Base-by-base conservation (phyloP, 495 filamentous ascomycete genomes). In the Thermochaetoides thermophila region DNA sequence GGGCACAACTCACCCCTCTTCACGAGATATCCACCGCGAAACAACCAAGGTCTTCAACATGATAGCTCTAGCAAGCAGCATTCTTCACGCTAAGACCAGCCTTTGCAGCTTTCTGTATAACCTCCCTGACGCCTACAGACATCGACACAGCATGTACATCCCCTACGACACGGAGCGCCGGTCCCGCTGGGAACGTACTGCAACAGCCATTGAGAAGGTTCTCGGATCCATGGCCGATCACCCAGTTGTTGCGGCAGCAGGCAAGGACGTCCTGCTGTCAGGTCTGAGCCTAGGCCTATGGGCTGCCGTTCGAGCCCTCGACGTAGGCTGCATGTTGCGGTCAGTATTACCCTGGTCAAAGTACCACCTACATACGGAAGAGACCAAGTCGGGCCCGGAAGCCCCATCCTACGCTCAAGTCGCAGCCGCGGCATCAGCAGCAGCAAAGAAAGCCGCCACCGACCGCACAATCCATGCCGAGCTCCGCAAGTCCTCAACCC, bases 191-290 rank as follows among this genome's bases (percentile, higher is more conserved):
- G 58, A 65, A 31, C 55, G 57, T 4, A 50, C 50, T 15, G 54
- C 58, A 7, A 63, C 52, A 8, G 48, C 61, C 7, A 18, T 60
- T n/a, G 52, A 58, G 17, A 56, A 56, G 13, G 45, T 69, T 11
- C 40, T 64, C 7, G 60, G 59, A 8, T 47, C 60, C 0, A 43
- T 57, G 16, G 48, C 43, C 11, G 56, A 60, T 19, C 66, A 74
- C 39, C 70, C 70, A 1, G 61, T 48, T 1, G 59, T 73, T 12
- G 48, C 55, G 26, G 58, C 53, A 7, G 59, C 59, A 4, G 64
- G 63, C 1, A 58, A 57, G 39, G 70, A 73, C 44, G 65, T 67
- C 0, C 39, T 72, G 1, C 49, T 72, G n/a, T 64, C 50, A 26
- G 49, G 53, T 5, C 31, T 71, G 3, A 68, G 66, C 41, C 48